Evolutionary conservation across 1,284 basidiomycete species (phyloP).

Genomic region (Athelia psychrophila): DNA sequence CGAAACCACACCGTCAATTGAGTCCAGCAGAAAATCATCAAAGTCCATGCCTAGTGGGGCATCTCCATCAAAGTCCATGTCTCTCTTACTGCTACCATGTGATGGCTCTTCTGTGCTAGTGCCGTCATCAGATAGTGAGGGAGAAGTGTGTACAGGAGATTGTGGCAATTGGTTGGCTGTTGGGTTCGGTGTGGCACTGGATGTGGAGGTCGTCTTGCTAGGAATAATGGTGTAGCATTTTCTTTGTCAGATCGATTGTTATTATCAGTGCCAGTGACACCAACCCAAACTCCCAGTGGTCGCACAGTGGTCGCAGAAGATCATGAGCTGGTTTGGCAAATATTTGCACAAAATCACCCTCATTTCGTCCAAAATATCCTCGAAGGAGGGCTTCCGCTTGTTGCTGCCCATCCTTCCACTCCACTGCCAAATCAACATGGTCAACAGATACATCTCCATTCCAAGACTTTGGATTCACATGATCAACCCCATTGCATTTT

Average conservation of each 20-base stretch:
- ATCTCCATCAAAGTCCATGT: not conserved
- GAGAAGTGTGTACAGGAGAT: not conserved
- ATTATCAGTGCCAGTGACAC: constrained; percentile 5
- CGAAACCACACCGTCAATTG: too few relatives aligned
- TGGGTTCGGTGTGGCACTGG: constrained; percentile 17
- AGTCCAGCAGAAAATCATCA: constrained; percentile 9
- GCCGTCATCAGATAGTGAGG: not conserved
- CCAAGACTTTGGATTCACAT: too few relatives aligned
- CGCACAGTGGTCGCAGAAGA: too few relatives aligned
- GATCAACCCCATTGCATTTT: too few relatives aligned
- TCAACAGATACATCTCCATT: too few relatives aligned
- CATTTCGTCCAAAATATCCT: constrained; percentile 10
- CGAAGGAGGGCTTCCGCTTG: too few relatives aligned
- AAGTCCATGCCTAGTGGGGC: constrained; percentile 7
- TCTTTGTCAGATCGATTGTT: constrained; percentile 8
- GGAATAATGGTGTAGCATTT: constrained; percentile 10
- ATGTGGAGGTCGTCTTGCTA: constrained; percentile 16
- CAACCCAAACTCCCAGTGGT: constrained; percentile 17
- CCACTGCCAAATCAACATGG: too few relatives aligned
- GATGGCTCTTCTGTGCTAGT: not conserved
- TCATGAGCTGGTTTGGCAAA: constrained; percentile 11
- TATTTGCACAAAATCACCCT: constrained; percentile 10
- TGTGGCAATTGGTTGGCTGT: not conserved
- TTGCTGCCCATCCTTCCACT: too few relatives aligned
- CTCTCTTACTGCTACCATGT: not conserved